Conservation (phyloP, 805 yeast species). For the Blastobotrys attinorum region DNA sequence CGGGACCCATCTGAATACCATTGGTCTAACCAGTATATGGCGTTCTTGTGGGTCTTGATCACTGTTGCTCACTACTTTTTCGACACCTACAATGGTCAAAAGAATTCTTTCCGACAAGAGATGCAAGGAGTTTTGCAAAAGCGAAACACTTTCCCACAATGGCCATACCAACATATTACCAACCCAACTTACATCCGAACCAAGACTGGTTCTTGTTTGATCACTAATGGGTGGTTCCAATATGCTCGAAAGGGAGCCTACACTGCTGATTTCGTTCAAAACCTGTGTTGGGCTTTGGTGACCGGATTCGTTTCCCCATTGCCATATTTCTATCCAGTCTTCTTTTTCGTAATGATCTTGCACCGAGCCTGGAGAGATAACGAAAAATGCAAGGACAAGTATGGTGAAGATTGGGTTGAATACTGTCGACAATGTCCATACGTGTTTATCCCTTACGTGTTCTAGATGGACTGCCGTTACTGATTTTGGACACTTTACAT, state of each 20-base stretch:
- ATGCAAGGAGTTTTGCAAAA: conserved; percentile 69
- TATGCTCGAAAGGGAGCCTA: conserved; percentile 92
- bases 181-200: conserved; percentile 83
- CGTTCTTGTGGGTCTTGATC: conserved; percentile 47
- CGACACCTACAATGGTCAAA: conserved; percentile 92
- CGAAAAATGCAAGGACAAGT: conserved; percentile 74
- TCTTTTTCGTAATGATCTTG: conserved; percentile 76
- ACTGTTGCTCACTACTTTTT: conserved; percentile 79
- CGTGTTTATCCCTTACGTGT: conserved; percentile 81
- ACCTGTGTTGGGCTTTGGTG: conserved; percentile 83
- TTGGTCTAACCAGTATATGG: conserved; percentile 58
- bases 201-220: conserved; percentile 71
- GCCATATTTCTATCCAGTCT: conserved; percentile 94
- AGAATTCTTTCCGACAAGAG: conserved; percentile 73
- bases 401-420: conserved; percentile 90
- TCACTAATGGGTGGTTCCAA: conserved; percentile 91
- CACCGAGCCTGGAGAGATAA: conserved; percentile 90
- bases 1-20: conserved; percentile 79
- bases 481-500: background rate
- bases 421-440: conserved; percentile 86
- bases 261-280: conserved; percentile 87
- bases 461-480: too few relatives aligned
- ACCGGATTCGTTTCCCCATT: conserved; percentile 84
- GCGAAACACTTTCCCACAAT: conserved; percentile 88
- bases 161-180: conserved; percentile 74